Evolutionary conservation across 2,329 filamentous ascomycete genomes (phyloP).

Genomic region (Botrytis fabae): DNA sequence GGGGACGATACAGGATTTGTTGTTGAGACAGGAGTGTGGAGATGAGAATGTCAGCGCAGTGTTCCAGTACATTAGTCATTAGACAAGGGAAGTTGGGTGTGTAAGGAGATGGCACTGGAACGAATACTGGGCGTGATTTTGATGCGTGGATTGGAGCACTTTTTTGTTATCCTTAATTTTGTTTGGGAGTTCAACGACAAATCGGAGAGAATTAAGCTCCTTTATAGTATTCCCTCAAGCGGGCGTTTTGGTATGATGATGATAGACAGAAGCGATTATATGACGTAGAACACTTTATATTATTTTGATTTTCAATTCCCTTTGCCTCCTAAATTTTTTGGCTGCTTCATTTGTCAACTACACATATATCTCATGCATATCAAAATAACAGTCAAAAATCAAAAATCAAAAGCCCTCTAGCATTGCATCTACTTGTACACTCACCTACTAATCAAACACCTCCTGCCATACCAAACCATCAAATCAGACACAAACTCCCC

Average conservation of each 20-base stretch:
- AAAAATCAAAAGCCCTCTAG: not conserved
- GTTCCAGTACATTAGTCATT: constrained; percentile 98
- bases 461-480: not conserved
- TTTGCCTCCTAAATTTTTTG: not conserved
- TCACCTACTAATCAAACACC: not conserved
- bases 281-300: not conserved
- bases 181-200: not conserved
- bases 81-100: not conserved
- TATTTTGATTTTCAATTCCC: constrained; percentile 7
- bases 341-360: not conserved
- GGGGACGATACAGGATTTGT: constrained; percentile 81
- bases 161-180: not conserved
- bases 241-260: constrained; percentile 7
- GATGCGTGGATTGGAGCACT: not conserved
- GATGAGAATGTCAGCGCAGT: constrained; percentile 86
- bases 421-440: not conserved
- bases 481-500: not conserved
- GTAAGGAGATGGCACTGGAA: not conserved
- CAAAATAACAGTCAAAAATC: too few relatives aligned
- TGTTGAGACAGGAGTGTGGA: constrained; percentile 81
- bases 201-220: not conserved
- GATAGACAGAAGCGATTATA: not conserved
- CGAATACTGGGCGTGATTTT: not conserved
- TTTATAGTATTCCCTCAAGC: not conserved
- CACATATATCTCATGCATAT: not conserved